Evolutionary conservation across 1,284 basidiomycete genomes (phyloP).

Genomic region (Leccinum fuscescens): DNA sequence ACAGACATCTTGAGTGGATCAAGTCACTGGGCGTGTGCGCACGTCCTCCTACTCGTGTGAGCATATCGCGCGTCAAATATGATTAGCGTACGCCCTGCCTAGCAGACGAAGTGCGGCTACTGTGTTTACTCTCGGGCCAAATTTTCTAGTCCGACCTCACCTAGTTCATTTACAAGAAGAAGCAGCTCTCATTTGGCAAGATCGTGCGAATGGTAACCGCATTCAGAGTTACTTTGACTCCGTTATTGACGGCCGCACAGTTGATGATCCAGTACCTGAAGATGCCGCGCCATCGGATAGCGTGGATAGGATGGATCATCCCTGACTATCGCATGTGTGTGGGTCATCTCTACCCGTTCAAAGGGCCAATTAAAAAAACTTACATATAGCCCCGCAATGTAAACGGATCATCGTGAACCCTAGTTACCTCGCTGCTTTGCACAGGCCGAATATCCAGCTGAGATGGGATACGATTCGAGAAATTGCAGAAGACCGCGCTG

Average conservation of each 20-base stretch:
- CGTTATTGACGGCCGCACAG: not conserved
- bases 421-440: slow-evolving; percentile 46
- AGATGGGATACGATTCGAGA: slow-evolving; percentile 23
- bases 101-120: not conserved
- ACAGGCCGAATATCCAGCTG: slow-evolving; percentile 44
- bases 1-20: slow-evolving; percentile 1
- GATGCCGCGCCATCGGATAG: not conserved
- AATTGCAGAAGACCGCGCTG: slow-evolving; percentile 18
- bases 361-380: not conserved
- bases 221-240: not conserved
- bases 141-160: slow-evolving; percentile 12
- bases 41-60: not conserved
- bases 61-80: slow-evolving; percentile 47
- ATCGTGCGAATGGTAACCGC: slow-evolving; percentile 8
- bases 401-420: slow-evolving; percentile 49
- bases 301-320: not conserved
- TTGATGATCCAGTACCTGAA: not conserved
- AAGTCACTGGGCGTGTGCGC: not conserved
- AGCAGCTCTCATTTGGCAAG: not conserved
- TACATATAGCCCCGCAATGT: slow-evolving; percentile 48
- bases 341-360: not conserved
- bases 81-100: slow-evolving; percentile 34
- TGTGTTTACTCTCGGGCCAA: not conserved
- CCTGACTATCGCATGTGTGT: slow-evolving; percentile 4
- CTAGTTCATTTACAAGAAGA: slow-evolving; percentile 4